Evolutionary conservation across 2,329 filamentous ascomycete genomes (phyloP), one percentile per base, ranked within the genome.

Genomic region (Ophiocordyceps polyrhachis-furcata): DNA sequence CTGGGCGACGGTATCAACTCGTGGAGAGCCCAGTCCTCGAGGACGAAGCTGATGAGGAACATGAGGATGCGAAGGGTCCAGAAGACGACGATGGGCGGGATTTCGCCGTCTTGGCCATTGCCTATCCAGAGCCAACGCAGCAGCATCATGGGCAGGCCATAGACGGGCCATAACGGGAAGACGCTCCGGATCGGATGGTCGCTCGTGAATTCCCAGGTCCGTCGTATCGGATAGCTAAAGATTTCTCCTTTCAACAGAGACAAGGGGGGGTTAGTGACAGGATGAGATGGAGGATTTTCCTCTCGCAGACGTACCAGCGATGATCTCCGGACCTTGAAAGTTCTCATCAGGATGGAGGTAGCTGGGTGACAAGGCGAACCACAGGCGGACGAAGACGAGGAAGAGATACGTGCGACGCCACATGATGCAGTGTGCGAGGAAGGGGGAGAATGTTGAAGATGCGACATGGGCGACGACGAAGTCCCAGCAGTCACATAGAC

Each of bases 281-380:
- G 25, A 19, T 15, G 20, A 25, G 23, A 29, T 32, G 12, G 19
- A 9, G 2, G 12, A 3, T 8, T 28, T 28, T 28, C 25, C 25
- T 28, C 25, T 28, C 25, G 9, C 2, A 7, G 9, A 15, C 79
- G 53, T 76, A 95, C 89, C 89, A 57, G 89, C 88, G 57, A 96
- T 91, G 51, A 96, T 81, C 68, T 98, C 91, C 15, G 91, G 91
- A 32, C 91, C 91, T 66, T 98, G 91, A 57, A 98, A 98, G 69
- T 96, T 91, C 71, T 98, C 91, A 67, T 98, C 91, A 5, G 91
- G 91, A 62, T 98, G 91, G 42, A 98, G 76, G 63, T 98, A 98
- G 70, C 89, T 96, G 47, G 91, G 84, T 50, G 83, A 88, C 51
- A 96, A 68, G 48, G 91, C 89, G 61, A 96, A 89, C 74, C 89